Base-by-base conservation (phyloP, 1,284 basidiomycete genomes). In the Xerocomus minutiporus region DNA sequence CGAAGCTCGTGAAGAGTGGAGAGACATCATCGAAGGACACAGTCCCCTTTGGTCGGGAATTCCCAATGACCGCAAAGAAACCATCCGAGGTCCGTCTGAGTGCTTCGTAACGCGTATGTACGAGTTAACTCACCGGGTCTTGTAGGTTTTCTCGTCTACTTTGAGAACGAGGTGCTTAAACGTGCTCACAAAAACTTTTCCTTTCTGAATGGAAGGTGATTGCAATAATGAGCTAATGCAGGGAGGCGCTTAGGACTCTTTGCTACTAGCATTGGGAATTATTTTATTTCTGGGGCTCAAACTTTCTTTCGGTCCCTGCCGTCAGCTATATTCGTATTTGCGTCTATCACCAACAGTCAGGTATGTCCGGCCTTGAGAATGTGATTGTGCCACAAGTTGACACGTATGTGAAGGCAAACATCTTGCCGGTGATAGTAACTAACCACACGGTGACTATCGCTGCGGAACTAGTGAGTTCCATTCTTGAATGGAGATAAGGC, bases 361-460 rank as follows among this genome's bases (percentile, higher is more conserved):
- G 77, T 79, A 44, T 46, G 67, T 47, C 15, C 20, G 4, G 17
- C 39, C 49, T 50, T 55, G 51, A 46, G 55, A 59, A 59, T 44
- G 44, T 45, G 38, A 38, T 53, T 40, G 49, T 47, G 44, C 45
- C 51, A 45, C 36, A 5, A 45, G 38, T 52, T 65, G 60, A 68
- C 51, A 43, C 15, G 38, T 55, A 52, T 56, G 48, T 57, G 32
- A 66, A 90, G 81, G 89, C 88, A 15, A 81, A 83, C 58, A 90
- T 93, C 48, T 74, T 97, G 2, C 96, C 96, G 0, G 91, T 88
- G 7, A 90, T 98, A 61, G 86, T 97, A 46, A 98, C 96, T 2
- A 97, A 94, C 69, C 93, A 94, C 69, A 95, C 91, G 0, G 92
- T 95, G n/a, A 98, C 93, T 4, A 96, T 99, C 57, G 93, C 94